A percentile compares a stretch with the other conserved stretches of the same genome.
Evolutionary conservation across 306 rosid species (phyloP).

Genomic region (Malus sieversii): DNA sequence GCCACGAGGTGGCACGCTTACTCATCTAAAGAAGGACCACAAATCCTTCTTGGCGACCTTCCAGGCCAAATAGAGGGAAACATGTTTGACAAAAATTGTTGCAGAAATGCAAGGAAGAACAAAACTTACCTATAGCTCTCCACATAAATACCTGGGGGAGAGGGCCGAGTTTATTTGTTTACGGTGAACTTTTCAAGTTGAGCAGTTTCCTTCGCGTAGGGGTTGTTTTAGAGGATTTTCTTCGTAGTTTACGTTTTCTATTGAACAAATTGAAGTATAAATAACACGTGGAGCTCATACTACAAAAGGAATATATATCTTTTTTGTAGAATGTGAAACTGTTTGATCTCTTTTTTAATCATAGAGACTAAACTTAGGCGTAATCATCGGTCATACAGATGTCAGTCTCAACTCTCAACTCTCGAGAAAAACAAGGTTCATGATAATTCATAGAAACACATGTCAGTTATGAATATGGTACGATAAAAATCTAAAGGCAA

Average conservation of each 20-base stretch:
- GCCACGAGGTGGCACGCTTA: no score
- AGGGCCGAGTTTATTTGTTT: no score
- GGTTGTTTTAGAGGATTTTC: background rate
- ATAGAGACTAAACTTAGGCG: background rate
- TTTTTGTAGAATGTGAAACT: background rate
- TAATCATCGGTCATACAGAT: constrained; percentile 12
- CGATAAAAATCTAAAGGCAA: constrained; percentile 26
- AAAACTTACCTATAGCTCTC: no score
- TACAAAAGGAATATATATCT: no score
- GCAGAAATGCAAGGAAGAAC: no score
- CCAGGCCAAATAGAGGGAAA: no score
- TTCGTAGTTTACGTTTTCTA: background rate
- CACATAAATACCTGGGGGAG: background rate
- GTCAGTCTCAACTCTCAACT: background rate
- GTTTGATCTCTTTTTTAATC: background rate
- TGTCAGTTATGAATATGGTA: constrained; percentile 22
- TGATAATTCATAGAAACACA: background rate
- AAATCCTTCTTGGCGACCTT: no score
- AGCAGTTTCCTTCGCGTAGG: background rate
- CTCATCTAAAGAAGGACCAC: no score
- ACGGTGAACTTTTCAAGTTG: no score
- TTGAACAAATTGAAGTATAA: background rate
- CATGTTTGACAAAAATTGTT: no score
- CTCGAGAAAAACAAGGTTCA: background rate
- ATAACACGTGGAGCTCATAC: background rate